phyloP scores from a whole-genome alignment of 1,284 basidiomycete species.

The Sporisorium exsertum region DNA sequence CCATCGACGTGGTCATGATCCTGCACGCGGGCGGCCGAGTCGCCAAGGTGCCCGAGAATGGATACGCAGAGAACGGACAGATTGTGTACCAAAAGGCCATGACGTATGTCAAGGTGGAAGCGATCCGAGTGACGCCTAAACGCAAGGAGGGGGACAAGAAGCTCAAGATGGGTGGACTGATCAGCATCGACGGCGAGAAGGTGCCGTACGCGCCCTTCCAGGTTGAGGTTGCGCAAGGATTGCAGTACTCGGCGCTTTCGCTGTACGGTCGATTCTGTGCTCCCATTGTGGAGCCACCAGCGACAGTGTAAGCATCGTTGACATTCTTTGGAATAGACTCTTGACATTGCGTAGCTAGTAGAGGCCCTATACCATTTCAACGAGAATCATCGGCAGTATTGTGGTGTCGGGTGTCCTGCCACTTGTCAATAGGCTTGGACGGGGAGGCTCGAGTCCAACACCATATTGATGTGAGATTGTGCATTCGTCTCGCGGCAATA shows the following conservation, averaged over 20 bases:
- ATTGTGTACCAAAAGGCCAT: slow-evolving; percentile 57
- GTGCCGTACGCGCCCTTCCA: slow-evolving; percentile 84
- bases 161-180: slow-evolving; percentile 44
- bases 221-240: slow-evolving; percentile 76
- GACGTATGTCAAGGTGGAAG: slow-evolving; percentile 64
- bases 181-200: slow-evolving; percentile 81
- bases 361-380: neutral
- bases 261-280: slow-evolving; percentile 52
- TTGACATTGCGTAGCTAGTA: neutral
- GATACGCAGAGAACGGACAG: slow-evolving; percentile 56
- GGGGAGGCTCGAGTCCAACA: too few species aligned
- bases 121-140: slow-evolving; percentile 61
- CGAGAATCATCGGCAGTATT: neutral
- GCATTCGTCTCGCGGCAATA: neutral
- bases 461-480: neutral
- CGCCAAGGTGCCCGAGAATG: slow-evolving; percentile 56
- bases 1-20: slow-evolving; percentile 59
- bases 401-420: neutral
- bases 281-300: slow-evolving; percentile 38
- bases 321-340: neutral
- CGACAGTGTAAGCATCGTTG: neutral
- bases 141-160: slow-evolving; percentile 47
- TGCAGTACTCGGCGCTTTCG: slow-evolving; percentile 46
- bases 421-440: too few species aligned
- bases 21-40: slow-evolving; percentile 55